phyloP scores from a whole-genome alignment of 441 rosid genomes.

The Codiaeum variegatum region DNA sequence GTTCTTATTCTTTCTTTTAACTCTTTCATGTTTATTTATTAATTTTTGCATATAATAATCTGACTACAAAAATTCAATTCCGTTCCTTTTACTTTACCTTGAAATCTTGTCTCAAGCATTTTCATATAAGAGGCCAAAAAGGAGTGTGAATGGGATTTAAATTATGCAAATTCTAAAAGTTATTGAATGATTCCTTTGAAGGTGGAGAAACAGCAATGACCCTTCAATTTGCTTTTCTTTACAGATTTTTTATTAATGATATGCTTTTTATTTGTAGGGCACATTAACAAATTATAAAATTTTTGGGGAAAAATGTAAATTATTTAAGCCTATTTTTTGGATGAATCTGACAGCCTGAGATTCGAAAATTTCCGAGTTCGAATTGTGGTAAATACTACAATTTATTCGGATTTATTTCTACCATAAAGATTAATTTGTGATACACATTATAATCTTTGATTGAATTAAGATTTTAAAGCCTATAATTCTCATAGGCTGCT shows the following conservation, averaged over 20 bases:
- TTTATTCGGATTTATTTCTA: no score
- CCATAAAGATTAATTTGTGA: no score
- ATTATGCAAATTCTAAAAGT: constrained; percentile 20
- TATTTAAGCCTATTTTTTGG: no score
- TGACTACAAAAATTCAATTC: not conserved
- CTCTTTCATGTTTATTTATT: constrained; percentile 9
- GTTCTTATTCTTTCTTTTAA: constrained; percentile 35
- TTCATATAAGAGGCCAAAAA: constrained; percentile 19
- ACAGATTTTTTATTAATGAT: constrained; percentile 18
- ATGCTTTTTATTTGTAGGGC: not conserved
- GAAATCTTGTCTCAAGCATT: not conserved
- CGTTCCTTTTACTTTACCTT: not conserved
- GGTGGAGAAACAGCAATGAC: constrained; percentile 15
- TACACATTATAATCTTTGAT: no score
- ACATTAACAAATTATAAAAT: no score
- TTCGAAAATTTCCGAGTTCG: no score
- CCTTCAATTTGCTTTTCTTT: constrained; percentile 24
- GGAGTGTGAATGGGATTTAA: constrained; percentile 29
- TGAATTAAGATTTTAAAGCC: no score
- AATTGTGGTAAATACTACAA: no score
- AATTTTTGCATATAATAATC: not conserved
- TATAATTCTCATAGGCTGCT: not conserved
- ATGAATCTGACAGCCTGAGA: no score
- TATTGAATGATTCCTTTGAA: constrained; percentile 25
- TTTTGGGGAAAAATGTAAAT: no score